These are phyloP conservation scores for Closterium sp. DNA, from an alignment of 139 green algal genomes.

Conservation along the genomic window DNA sequence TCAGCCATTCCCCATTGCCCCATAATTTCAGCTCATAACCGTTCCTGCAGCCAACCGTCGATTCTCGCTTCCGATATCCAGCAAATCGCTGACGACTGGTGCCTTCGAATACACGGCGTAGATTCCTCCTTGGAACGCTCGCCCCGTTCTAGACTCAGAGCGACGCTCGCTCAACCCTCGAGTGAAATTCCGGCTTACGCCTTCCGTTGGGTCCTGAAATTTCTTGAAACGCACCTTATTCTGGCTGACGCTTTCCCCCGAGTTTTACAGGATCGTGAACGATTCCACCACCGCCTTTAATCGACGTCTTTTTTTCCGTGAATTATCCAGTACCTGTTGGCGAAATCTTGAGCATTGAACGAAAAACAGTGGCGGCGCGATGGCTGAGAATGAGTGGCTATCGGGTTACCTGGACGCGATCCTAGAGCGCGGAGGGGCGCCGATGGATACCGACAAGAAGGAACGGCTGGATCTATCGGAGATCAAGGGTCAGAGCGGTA, in stretches of 20 bases:
- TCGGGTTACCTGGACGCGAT: conserved; percentile 38
- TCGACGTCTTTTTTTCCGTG: background rate
- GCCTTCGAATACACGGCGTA: too few relatives aligned
- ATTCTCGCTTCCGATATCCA: too few relatives aligned
- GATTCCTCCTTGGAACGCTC: too few relatives aligned
- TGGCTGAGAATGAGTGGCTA: conserved; percentile 38
- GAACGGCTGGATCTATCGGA: background rate
- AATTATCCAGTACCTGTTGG: background rate
- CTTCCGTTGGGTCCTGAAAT: too few relatives aligned
- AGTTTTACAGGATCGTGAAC: background rate
- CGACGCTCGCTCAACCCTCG: too few relatives aligned
- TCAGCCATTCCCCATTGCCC: background rate
- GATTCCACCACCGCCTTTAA: background rate
- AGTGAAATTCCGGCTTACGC: too few relatives aligned
- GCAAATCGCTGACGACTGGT: too few relatives aligned
- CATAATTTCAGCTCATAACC: background rate
- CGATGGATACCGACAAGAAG: conserved; percentile 10
- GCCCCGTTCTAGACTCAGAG: too few relatives aligned
- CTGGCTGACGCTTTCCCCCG: too few relatives aligned
- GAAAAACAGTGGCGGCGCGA: background rate
- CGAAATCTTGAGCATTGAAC: background rate
- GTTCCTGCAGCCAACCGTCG: too few relatives aligned
- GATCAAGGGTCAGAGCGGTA: background rate
- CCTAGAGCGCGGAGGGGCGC: conserved; percentile 4
- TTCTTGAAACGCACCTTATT: too few relatives aligned